Evolutionary conservation across 1,284 basidiomycete species (phyloP).

Genomic region (Sphagnurus paluster): DNA sequence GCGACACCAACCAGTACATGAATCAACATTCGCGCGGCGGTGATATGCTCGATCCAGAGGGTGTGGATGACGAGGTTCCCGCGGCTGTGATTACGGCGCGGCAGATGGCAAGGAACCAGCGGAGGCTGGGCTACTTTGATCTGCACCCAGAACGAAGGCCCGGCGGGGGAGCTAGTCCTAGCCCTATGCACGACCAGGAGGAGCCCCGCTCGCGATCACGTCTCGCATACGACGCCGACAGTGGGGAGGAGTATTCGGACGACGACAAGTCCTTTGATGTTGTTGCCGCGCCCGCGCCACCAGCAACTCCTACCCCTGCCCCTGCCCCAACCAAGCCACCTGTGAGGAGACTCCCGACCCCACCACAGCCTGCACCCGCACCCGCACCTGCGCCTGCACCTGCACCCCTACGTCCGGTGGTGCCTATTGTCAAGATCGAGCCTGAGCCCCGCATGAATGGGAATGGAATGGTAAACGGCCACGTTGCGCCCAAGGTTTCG

Average conservation of each 20-base stretch:
- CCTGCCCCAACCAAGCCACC: slow-evolving; percentile 9
- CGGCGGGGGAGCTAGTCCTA: slow-evolving; percentile 20
- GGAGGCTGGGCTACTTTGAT: slow-evolving; percentile 68
- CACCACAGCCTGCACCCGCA: slow-evolving; percentile 12
- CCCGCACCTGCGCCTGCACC: no score
- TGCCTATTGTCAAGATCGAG: slow-evolving; percentile 6
- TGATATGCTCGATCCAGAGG: slow-evolving; percentile 14
- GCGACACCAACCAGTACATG: slow-evolving; percentile 18
- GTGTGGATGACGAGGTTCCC: slow-evolving; percentile 32
- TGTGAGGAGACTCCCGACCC: slow-evolving; percentile 19
- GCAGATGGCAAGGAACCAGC: slow-evolving; percentile 33
- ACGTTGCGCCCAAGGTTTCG: background rate
- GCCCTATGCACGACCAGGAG: slow-evolving; percentile 28
- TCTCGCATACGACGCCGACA: slow-evolving; percentile 30
- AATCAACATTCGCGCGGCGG: slow-evolving; percentile 5
- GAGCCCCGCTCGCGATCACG: slow-evolving; percentile 30
- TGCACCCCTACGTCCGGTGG: slow-evolving; percentile 1
- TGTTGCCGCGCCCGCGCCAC: no score
- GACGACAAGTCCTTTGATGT: slow-evolving; percentile 24
- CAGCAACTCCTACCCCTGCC: slow-evolving; percentile 5
- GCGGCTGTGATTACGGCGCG: slow-evolving; percentile 21
- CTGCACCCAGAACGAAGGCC: slow-evolving; percentile 52
- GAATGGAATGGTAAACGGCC: no score
- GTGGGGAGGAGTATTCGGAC: slow-evolving; percentile 32
- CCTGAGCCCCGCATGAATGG: no score